Evolutionary conservation across 2,329 filamentous ascomycete genomes (phyloP), one percentile per base, ranked within the genome.

Genomic region (Pseudopithomyces chartarum): DNA sequence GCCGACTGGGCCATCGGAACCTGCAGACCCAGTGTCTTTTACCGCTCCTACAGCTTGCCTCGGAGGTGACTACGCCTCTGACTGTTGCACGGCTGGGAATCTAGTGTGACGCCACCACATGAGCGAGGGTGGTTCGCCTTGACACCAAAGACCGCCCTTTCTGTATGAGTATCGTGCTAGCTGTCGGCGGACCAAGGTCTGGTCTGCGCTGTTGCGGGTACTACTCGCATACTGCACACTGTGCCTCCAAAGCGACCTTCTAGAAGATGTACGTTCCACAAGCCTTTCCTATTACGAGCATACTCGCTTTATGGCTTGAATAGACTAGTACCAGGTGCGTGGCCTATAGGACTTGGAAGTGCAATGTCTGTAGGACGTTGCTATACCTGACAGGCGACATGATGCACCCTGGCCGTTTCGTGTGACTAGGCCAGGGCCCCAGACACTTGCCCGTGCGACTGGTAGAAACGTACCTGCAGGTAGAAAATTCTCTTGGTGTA

Each of bases 381-480:
- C 42, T 52, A 52, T 56, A 34, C 38, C 45, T 49, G 48, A 52
- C 34, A 50, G 44, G 29, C 38, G 23, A 36, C 40, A 60, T 52
- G 40, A 52, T 47, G 47, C 43, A 53, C 39, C 57, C 58, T 55
- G 47, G 46, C 45, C 50, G 36, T 59, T 46, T 54, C 39, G 60
- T 63, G 42, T 33, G 52, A 62, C 57, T 52, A 46, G 46, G n/a
- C 55, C 58, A 57, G 58, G 54, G 34, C 19, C 43, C 51, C 36
- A 58, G 46, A 51, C 42, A 39, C 33, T 42, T 6, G 13, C 40
- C 49, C 51, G 60, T 60, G 49, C 55, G 44, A 62, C 62, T 26
- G 45, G 19, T 49, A 46, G 17, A 43, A 44, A 33, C 23, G 66
- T 70, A 62, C 65, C 69, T 73, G 67, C 65, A 68, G 63, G 61